Conservation (phyloP, 2,329 filamentous ascomycete genomes). For the Ceratocystiopsis sp. region DNA sequence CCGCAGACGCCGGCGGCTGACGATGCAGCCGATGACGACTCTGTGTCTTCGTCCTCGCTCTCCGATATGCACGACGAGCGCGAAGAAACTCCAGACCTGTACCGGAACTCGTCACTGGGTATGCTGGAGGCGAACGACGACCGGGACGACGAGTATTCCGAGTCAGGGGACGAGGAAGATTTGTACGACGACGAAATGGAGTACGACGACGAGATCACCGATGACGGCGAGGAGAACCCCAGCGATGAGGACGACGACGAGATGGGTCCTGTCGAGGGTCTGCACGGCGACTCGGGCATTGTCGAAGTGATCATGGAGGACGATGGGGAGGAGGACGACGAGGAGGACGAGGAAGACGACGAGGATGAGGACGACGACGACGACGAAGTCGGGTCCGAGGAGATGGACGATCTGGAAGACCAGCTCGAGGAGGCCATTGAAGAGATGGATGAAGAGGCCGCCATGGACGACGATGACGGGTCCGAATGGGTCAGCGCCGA, state of each 20-base stretch:
- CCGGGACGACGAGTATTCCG: conserved; percentile 54
- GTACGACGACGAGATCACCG: conserved; percentile 61
- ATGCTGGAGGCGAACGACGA: conserved; percentile 79
- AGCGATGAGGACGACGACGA: conserved; percentile 81
- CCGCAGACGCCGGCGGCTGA: conserved; percentile 42
- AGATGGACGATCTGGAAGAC: conserved; percentile 32
- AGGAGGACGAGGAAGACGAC: conserved; percentile 30
- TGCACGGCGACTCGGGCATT: conserved; percentile 43
- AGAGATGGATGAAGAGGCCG: conserved; percentile 47
- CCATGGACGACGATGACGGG: conserved; percentile 40
- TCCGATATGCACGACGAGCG: conserved; percentile 76
- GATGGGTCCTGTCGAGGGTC: conserved; percentile 72
- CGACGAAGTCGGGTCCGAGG: conserved; percentile 31
- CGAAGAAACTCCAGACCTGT: conserved; percentile 91
- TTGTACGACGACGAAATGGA: conserved; percentile 96
- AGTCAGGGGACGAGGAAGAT: conserved; percentile 61
- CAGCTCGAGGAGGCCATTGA: conserved; percentile 39
- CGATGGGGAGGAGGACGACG: conserved; percentile 39
- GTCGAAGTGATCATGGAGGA: conserved; percentile 68
- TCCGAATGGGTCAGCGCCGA: conserved; percentile 45
- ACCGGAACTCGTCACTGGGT: conserved; percentile 86
- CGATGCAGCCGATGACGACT: conserved; percentile 64
- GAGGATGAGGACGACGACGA: conserved; percentile 24
- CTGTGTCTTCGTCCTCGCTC: conserved; percentile 71
- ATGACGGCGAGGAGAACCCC: conserved; percentile 69